Evolutionary conservation across 495 filamentous ascomycete genomes (phyloP), one percentile per base, ranked within the genome.

Genomic region (Trichoderma orchidacearum): DNA sequence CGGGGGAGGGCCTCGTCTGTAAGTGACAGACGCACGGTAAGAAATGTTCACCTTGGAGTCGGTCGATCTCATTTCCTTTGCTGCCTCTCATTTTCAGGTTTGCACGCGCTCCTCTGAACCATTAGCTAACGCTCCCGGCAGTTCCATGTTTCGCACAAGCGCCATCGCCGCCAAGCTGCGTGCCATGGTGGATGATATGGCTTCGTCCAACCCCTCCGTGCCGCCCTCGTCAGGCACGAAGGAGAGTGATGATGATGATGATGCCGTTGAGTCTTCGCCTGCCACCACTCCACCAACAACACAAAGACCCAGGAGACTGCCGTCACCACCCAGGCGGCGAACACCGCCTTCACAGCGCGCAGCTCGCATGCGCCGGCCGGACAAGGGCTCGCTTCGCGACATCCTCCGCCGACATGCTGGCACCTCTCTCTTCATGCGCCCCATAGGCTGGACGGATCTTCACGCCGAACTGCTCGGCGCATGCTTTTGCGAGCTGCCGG

Each of bases 401-500:
- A 75, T 72, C 56, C 68, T 77, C 59, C 67, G 70, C 55, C 66
- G 74, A 32, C 23, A 76, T 62, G 65, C 67, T n/a, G 66, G 67
- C 35, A 60, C 56, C 1, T 55, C 68, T 0, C 73, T 78, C 53
- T 73, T 67, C 57, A 53, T 70, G 48, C 62, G 65, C 9, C 75
- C 75, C 9, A 64, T 75, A 52, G 66, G 61, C 63, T 78, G 75
- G 75, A 75, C 69, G n/a, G 73, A 75, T 53, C 58, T 62, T 0
- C 75, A 78, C 54, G 50, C 63, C 27, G 55, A 61, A 18, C 60
- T 75, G 1, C 67, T 78, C 11, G 68, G 68, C 28, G 72, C 60
- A 23, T 62, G 58, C 6, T 78, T 75, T 59, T 28, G 58, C 36
- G 62, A 66, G 48, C 63, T 63, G 12, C 62, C 69, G 41, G 57